Evolutionary conservation across 352 stramenopile genomes (phyloP).

Genomic region (Phytophthora pinifolia): DNA sequence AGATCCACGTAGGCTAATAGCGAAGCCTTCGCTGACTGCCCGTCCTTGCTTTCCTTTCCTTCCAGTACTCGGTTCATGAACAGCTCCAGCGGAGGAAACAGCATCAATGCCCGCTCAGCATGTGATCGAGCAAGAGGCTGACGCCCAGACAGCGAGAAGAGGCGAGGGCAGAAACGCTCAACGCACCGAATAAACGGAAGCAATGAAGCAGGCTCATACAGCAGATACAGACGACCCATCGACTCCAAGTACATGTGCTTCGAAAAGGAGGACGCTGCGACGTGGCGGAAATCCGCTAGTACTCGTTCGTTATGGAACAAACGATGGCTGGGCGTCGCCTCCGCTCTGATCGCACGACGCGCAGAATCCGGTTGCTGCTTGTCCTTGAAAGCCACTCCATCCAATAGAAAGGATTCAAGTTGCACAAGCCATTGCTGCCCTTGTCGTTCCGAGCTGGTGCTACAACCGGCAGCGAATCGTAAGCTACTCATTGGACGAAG

Average conservation of each 20-base stretch:
- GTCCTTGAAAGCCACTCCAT: slow-evolving; percentile 49
- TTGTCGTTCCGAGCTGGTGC: slow-evolving; percentile 48
- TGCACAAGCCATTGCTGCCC: slow-evolving; percentile 68
- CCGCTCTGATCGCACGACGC: slow-evolving; percentile 9
- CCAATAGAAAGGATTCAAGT: slow-evolving; percentile 70
- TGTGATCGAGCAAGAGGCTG: slow-evolving; percentile 48
- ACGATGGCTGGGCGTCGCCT: slow-evolving; percentile 55
- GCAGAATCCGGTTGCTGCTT: slow-evolving; percentile 1
- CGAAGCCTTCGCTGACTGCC: slow-evolving; percentile 28
- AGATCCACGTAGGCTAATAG: slow-evolving; percentile 67
- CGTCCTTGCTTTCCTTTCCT: slow-evolving; percentile 17
- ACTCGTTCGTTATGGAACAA: slow-evolving; percentile 84
- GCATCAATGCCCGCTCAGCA: slow-evolving; percentile 62
- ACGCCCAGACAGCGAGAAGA: slow-evolving; percentile 64
- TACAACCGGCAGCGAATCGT: slow-evolving; percentile 69
- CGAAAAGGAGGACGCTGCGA: slow-evolving; percentile 69
- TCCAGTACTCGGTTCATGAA: slow-evolving; percentile 41
- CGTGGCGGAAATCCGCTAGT: slow-evolving; percentile 67
- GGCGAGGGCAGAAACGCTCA: slow-evolving; percentile 54
- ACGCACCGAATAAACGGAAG: slow-evolving; percentile 66
- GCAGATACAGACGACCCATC: slow-evolving; percentile 76
- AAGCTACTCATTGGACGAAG: slow-evolving; percentile 79
- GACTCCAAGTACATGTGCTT: slow-evolving; percentile 90
- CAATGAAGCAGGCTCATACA: slow-evolving; percentile 58
- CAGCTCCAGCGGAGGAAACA: slow-evolving; percentile 57